These are phyloP conservation scores for Starmerella davenportii DNA, from an alignment of 805 yeast genomes.

Conservation along the genomic window DNA sequence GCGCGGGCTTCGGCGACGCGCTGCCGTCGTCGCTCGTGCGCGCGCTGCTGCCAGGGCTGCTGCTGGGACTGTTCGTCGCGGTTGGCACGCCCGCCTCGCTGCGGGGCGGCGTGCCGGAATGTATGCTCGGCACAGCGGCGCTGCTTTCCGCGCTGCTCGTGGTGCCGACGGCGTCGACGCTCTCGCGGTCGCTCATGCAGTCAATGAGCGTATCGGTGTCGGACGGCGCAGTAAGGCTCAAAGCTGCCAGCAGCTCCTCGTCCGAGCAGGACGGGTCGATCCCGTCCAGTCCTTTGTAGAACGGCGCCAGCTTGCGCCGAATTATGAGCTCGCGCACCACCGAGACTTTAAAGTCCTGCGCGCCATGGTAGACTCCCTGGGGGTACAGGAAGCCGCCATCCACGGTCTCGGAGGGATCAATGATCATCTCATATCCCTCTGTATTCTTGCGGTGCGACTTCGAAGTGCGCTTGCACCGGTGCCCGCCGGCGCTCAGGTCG, in stretches of 20 bases:
- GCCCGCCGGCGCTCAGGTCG: neutral
- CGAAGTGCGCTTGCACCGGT: conserved; percentile 6
- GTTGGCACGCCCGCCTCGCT: neutral
- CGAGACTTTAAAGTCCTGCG: conserved; percentile 56
- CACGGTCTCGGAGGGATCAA: conserved; percentile 38
- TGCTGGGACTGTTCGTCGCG: neutral
- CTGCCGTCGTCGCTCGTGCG: conserved; percentile 1
- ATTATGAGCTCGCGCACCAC: conserved; percentile 56
- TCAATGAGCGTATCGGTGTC: neutral
- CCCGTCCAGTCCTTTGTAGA: conserved; percentile 76
- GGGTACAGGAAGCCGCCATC: conserved; percentile 94
- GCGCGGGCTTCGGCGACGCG: conserved; percentile 10
- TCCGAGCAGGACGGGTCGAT: conserved; percentile 56
- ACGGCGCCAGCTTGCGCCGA: conserved; percentile 66
- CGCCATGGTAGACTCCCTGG: conserved; percentile 62
- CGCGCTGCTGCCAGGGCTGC: neutral
- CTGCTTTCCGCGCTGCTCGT: neutral
- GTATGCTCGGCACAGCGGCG: neutral
- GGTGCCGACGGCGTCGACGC: neutral
- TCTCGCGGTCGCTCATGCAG: neutral
- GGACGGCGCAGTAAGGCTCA: conserved; percentile 3
- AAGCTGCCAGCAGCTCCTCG: conserved; percentile 37
- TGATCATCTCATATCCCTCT: conserved; percentile 15
- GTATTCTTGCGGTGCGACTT: conserved; percentile 3
- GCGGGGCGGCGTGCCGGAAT: neutral